Conservation (phyloP, 2,329 filamentous ascomycete species). For the Neonectria neomacrospora region DNA sequence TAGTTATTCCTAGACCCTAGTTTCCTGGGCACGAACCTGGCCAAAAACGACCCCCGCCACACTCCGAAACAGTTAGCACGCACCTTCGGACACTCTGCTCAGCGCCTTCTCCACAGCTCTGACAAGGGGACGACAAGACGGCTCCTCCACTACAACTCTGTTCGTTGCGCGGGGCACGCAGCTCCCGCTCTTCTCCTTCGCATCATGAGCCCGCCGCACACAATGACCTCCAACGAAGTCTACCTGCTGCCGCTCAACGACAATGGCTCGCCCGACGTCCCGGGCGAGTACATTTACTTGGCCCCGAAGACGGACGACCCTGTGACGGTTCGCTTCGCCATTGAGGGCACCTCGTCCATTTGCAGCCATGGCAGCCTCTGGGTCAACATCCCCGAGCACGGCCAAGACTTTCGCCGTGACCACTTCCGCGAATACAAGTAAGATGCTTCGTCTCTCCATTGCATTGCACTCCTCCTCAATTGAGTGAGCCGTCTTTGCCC, state of each 20-base stretch:
- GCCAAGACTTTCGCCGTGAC: constrained; percentile 78
- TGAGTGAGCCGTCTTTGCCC: constrained; percentile 1
- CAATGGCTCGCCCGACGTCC: constrained; percentile 88
- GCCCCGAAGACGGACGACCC: constrained; percentile 78
- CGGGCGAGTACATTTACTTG: constrained; percentile 91
- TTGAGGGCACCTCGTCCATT: constrained; percentile 95
- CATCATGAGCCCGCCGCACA: constrained; percentile 67
- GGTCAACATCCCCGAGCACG: constrained; percentile 91
- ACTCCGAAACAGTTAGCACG: constrained; percentile 22
- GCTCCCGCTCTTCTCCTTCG: constrained; percentile 46
- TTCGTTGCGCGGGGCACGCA: constrained; percentile 44
- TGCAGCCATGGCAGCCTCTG: constrained; percentile 94
- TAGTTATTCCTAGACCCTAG: not conserved
- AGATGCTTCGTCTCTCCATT: constrained; percentile 43
- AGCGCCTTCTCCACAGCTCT: constrained; percentile 37
- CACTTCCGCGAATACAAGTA: constrained; percentile 92
- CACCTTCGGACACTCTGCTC: constrained; percentile 17
- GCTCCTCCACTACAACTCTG: constrained; percentile 22
- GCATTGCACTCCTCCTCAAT: constrained; percentile 8
- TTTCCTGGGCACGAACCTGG: not conserved
- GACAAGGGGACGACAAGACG: constrained; percentile 31
- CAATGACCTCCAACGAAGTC: constrained; percentile 75
- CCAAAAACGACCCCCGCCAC: not conserved
- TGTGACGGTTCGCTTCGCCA: constrained; percentile 86
- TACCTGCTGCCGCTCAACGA: constrained; percentile 93